Base-by-base conservation (phyloP, 306 rosid genomes). In the Casuarina glauca region DNA sequence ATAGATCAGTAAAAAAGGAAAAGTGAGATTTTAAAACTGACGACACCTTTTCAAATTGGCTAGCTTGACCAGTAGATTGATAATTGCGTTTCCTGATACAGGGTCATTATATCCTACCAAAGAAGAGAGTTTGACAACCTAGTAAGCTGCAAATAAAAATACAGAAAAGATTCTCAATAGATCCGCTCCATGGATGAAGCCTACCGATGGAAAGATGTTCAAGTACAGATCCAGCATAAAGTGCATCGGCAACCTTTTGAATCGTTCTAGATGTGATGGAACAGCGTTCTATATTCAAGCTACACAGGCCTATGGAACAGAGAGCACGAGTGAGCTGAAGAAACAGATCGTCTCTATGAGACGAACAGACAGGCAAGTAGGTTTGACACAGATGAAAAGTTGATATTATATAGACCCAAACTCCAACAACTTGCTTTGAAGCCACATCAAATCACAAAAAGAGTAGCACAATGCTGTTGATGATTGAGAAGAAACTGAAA, bases 271-370 rank as follows among this genome's bases (percentile, higher is more conserved):
- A 86, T 57, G 98, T 92, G 84, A 95, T 80, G 76, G 83, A 77
- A 74, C 98, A 95, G 80, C 86, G 86, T 73, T 92, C 98, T 78
- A 89, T 79, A 61, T 90, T 92, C 89, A 95, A 87, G 89, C 90
- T 86, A 82, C 88, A 89, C 70, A 91, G 93, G 39, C 89, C 98
- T 92, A 68, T 62, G 83, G 55, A 82, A 80, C 43, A 72, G 73
- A 73, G 45, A 79, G 72, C 72, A 72, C 38, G 51, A 51, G 55
- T 63, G 76, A 82, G 60, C 53, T 69, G 81, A 77, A 82, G 76
- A 39, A 46, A 39, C 74, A 79, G 63, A 45, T 11, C 13, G 10
- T 60, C 41, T 54, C 67, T 2, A 49, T 44, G 60, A 67, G 52
- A 41, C 62, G 67, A 70, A 72, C 79, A 53, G 43, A 77, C 73